Conservation (phyloP, 257 asterid genomes). For the Cordia subcordata region DNA sequence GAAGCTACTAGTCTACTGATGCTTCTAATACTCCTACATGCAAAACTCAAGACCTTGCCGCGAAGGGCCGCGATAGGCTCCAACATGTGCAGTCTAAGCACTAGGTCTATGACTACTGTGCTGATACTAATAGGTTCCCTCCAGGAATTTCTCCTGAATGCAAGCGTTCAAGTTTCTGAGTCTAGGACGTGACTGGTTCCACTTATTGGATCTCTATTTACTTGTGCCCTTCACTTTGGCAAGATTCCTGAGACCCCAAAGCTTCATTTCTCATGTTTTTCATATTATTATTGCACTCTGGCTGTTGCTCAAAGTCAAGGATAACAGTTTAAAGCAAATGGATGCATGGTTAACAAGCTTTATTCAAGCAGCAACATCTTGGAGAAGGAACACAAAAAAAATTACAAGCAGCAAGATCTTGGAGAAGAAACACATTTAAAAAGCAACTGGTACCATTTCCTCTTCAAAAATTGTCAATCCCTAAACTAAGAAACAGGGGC, state of each 20-base stretch:
- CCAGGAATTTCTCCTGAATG: conserved; percentile 20
- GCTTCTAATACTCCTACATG: conserved; percentile 20
- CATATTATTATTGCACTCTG: too few species aligned
- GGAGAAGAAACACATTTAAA: too few species aligned
- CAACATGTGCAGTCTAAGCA: conserved; percentile 13
- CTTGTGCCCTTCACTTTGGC: too few species aligned
- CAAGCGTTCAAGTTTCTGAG: conserved; percentile 1
- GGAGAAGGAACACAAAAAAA: too few species aligned
- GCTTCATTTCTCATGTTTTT: too few species aligned
- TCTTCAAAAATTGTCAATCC: background rate
- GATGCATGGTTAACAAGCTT: too few species aligned
- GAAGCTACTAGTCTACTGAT: background rate
- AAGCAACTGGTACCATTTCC: background rate
- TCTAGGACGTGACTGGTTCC: background rate
- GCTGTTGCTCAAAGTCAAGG: too few species aligned
- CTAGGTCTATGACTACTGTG: conserved; percentile 18
- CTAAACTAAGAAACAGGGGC: background rate
- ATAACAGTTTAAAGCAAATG: too few species aligned
- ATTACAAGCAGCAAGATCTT: too few species aligned
- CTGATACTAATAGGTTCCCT: conserved; percentile 10
- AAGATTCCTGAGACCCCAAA: too few species aligned
- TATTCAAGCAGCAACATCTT: too few species aligned
- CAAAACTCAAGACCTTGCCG: conserved; percentile 43
- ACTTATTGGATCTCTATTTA: too few species aligned
- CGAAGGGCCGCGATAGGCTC: conserved; percentile 22